Percentiles rank a stretch among this genome's conserved stretches.
Conservation (phyloP, 768 basidiomycete species). For the Tulasnella sp. region DNA sequence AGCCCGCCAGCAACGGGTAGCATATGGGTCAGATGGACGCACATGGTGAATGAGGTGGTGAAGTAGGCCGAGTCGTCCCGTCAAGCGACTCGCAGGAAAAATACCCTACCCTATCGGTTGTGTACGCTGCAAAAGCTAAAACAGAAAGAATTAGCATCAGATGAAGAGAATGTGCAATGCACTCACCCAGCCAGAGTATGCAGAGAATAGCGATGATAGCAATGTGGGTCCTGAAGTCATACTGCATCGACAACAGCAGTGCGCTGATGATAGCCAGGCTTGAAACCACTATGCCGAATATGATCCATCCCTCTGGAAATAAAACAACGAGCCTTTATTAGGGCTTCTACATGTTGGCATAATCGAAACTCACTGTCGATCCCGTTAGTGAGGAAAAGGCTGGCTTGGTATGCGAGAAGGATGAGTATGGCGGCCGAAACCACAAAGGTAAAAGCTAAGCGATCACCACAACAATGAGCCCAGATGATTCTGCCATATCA, state of each 20-base stretch:
- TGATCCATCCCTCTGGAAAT: neutral
- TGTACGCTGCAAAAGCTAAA: neutral
- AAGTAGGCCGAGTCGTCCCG: neutral
- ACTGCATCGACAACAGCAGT: neutral
- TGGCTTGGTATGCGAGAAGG: neutral
- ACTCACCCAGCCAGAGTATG: neutral
- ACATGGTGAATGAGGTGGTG: neutral
- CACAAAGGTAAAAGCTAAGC: neutral
- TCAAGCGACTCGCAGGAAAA: neutral
- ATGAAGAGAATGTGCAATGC: neutral
- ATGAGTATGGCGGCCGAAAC: neutral
- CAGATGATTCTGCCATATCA: no score
- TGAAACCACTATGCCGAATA: neutral
- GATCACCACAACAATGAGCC: neutral
- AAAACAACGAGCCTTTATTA: no score
- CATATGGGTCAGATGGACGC: neutral
- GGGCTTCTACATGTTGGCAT: no score
- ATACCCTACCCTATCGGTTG: neutral
- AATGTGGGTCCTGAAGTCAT: neutral
- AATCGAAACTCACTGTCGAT: neutral
- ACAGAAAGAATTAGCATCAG: neutral
- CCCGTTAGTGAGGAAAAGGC: neutral
- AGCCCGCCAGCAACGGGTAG: neutral
- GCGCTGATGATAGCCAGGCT: neutral
- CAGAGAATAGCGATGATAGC: neutral